A percentile compares a stretch with the other conserved stretches of the same genome.
Evolutionary conservation across 257 asterid genomes (phyloP).

Genomic region (Ocimum tenuiflorum): DNA sequence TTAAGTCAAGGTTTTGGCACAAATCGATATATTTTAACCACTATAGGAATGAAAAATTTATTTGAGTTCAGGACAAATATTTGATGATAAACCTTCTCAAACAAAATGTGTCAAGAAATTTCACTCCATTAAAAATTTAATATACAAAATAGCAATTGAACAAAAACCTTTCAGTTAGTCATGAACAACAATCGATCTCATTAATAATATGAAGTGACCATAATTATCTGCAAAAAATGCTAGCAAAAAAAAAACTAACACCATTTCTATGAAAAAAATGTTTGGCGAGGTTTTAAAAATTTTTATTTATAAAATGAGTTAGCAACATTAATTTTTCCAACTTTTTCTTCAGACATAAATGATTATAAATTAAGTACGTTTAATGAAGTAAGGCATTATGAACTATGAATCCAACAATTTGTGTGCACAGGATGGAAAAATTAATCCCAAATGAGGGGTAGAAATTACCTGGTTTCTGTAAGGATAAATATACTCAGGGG

Average conservation of each 20-base stretch:
- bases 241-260: background rate
- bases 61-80: background rate
- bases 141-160: conserved; percentile 4
- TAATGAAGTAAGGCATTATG: background rate
- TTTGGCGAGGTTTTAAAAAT: background rate
- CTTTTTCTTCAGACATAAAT: background rate
- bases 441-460: background rate
- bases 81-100: background rate
- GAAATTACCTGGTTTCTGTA: conserved; percentile 78
- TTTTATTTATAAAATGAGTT: background rate
- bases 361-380: background rate
- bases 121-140: background rate
- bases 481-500: conserved; percentile 81
- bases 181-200: background rate
- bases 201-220: background rate
- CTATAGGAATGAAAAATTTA: background rate
- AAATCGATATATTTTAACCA: background rate
- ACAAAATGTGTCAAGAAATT: background rate
- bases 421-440: background rate
- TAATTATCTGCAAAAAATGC: background rate
- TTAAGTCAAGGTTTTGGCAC: background rate
- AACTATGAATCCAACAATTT: background rate
- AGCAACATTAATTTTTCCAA: background rate
- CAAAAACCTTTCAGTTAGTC: background rate
- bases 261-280: background rate